Evolutionary conservation across 2,329 filamentous ascomycete species (phyloP), one percentile per base, ranked within the genome.

Genomic region (Atkinsonella texensis): DNA sequence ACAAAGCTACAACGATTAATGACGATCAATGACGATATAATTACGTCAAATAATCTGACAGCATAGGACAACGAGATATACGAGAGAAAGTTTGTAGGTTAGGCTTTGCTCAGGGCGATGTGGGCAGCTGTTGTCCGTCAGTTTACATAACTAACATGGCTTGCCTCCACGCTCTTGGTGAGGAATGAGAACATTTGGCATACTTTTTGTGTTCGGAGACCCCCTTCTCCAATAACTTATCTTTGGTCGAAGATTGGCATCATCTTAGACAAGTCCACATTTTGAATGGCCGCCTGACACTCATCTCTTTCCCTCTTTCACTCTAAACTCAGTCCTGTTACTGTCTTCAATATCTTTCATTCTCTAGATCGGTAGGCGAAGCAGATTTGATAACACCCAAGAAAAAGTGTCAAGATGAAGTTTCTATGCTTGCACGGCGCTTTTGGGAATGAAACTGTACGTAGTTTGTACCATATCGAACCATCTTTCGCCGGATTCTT

Each of bases 341-440:
- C 20, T 3, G 20, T 23, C 20, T 23, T 23, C 20, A 2, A 35
- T 7, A 3, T 35, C 33, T 17, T 42, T 42, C 23, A 4, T 45
- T 45, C 20, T 28, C 33, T 23, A 35, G 3, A 10, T 35, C 33
- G 8, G 7, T 10, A 35, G 13, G 3, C 33, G 9, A 11, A 38
- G 35, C 35, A 12, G 35, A 15, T 31, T 32, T 33, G 23, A 31
- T 33, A 23, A 23, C 5, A 12, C n/a, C 13, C 7, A 10, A 46
- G 7, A 32, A 46, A 3, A 15, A 31, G 31, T 13, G 31, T 41
- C 31, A 51, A 17, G 2, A 80, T 81, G 77, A 76, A 68, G 58
- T 75, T 80, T 49, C 63, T 81, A 33, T 81, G 77, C 60, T 68
- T 81, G 9, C 77, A 77, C 35, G 77, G 77, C 55, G 74, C 77